Percentiles rank a stretch among this genome's conserved stretches.
Evolutionary conservation across 2,329 filamentous ascomycete species (phyloP).

Genomic region (Xylaria sp.): DNA sequence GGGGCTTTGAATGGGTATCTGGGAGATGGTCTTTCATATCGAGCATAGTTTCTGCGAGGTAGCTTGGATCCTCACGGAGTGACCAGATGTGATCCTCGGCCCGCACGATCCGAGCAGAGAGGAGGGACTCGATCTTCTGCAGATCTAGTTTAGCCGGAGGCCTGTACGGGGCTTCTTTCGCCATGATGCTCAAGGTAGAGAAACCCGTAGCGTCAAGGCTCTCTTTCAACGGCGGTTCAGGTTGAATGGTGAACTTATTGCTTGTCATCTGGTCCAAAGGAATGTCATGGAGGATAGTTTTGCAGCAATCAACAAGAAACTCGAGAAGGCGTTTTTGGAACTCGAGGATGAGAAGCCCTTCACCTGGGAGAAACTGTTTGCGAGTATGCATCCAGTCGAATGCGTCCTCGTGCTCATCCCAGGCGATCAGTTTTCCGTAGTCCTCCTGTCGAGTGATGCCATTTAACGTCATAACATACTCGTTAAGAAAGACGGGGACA

Average conservation of each 20-base stretch:
- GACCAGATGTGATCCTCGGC: conserved; percentile 65
- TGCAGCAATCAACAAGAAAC: conserved; percentile 62
- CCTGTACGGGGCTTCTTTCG: conserved; percentile 63
- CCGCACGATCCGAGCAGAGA: conserved; percentile 53
- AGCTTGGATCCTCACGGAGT: conserved; percentile 67
- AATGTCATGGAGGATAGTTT: conserved; percentile 63
- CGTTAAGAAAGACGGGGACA: conserved; percentile 44
- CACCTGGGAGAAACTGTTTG: conserved; percentile 54
- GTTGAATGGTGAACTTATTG: conserved; percentile 49
- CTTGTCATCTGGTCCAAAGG: conserved; percentile 44
- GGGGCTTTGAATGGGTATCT: conserved; percentile 45
- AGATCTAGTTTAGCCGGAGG: conserved; percentile 59
- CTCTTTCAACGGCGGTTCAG: conserved; percentile 50
- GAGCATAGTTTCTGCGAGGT: conserved; percentile 59
- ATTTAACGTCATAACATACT: conserved; percentile 51
- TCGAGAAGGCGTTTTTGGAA: conserved; percentile 58
- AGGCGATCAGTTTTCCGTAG: conserved; percentile 51
- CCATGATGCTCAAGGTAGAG: conserved; percentile 53
- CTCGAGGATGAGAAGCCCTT: conserved; percentile 62
- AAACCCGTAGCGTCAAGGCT: conserved; percentile 48
- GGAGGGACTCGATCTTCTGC: conserved; percentile 53
- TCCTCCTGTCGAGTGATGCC: conserved; percentile 42
- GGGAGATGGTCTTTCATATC: conserved; percentile 59
- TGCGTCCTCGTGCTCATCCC: conserved; percentile 51
- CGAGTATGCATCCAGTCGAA: conserved; percentile 50